phyloP scores from a whole-genome alignment of 2,329 filamentous ascomycete genomes.

The Exophiala aquamarina region DNA sequence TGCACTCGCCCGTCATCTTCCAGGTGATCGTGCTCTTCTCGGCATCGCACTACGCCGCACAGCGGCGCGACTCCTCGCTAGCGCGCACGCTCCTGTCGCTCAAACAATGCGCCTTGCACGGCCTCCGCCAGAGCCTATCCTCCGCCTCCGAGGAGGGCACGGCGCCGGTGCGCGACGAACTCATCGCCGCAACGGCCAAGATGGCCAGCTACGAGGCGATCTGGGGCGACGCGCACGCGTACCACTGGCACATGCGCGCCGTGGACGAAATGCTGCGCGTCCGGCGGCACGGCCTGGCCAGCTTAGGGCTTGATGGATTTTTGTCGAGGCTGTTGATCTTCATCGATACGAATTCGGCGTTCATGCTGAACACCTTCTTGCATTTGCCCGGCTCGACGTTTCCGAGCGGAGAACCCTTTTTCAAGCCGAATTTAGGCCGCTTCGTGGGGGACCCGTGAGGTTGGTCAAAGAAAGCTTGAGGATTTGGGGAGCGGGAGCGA shows the following conservation, averaged over 20 bases:
- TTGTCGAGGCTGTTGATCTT: conserved; percentile 49
- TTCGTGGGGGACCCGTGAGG: too few species aligned
- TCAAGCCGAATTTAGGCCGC: conserved; percentile 16
- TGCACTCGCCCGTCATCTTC: conserved; percentile 41
- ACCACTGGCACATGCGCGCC: conserved; percentile 50
- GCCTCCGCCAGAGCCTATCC: conserved; percentile 3
- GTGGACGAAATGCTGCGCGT: conserved; percentile 44
- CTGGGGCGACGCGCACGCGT: conserved; percentile 44
- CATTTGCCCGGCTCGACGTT: conserved; percentile 14
- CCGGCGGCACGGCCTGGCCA: conserved; percentile 46
- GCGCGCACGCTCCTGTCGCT: conserved; percentile 40
- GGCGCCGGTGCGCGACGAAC: conserved; percentile 31
- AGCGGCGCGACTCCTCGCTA: conserved; percentile 24
- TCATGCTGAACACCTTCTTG: conserved; percentile 29
- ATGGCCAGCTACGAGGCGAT: conserved; percentile 57
- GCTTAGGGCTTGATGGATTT: conserved; percentile 47
- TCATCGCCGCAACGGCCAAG: conserved; percentile 51
- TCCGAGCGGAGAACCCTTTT: conserved; percentile 13
- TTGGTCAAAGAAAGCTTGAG: too few species aligned
- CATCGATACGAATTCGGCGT: conserved; percentile 47
- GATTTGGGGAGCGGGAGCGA: too few species aligned
- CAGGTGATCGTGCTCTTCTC: conserved; percentile 44
- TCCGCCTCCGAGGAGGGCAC: not conserved
- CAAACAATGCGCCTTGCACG: conserved; percentile 43
- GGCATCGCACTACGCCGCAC: conserved; percentile 41